Conservation (phyloP, 2,329 filamentous ascomycete genomes). For the Claviceps cyperi region DNA sequence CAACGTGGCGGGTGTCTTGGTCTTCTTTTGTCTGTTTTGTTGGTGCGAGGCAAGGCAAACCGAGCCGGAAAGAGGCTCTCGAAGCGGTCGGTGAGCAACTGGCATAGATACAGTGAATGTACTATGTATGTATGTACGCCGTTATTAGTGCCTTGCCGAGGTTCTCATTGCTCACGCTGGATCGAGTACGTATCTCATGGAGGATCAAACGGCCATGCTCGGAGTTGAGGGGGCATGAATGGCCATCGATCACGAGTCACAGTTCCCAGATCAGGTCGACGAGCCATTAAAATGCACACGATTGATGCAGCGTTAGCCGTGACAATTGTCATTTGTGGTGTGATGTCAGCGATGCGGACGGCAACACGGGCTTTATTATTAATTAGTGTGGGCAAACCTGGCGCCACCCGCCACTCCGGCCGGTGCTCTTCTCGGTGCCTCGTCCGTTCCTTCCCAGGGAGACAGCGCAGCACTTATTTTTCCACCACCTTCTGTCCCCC, state of each 20-base stretch:
- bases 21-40: background rate
- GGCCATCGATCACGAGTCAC: background rate
- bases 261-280: background rate
- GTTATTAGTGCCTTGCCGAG: background rate
- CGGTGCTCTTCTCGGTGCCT: background rate
- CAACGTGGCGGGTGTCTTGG: background rate
- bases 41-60: too few relatives aligned
- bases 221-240: background rate
- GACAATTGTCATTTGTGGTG: background rate
- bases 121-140: background rate
- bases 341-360: background rate
- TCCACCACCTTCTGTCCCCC: slow-evolving; percentile 3
- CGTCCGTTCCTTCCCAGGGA: background rate
- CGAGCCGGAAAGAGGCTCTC: too few relatives aligned
- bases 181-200: background rate
- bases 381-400: background rate
- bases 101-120: background rate
- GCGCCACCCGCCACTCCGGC: background rate
- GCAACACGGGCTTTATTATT: background rate
- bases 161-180: background rate
- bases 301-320: background rate
- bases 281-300: background rate
- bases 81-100: background rate
- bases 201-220: background rate
- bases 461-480: slow-evolving; percentile 3